Conservation (phyloP, 106 monocot genomes). For the Cymbidium sinense region DNA sequence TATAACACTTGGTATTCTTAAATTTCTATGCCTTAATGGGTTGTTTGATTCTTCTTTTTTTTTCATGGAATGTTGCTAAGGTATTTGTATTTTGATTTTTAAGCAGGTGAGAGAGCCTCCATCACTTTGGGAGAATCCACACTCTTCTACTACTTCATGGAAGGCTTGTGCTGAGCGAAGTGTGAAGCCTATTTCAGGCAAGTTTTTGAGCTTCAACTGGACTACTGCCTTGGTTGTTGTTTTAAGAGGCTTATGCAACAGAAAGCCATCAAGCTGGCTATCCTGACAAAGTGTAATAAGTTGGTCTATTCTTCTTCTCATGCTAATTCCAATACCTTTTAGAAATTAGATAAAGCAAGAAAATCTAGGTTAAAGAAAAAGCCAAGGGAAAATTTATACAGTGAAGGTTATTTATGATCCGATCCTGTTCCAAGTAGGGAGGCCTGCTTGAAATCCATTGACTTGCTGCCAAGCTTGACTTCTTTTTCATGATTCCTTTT, state of each 20-base stretch:
- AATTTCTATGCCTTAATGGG: not conserved
- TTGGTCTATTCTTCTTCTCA: not conserved
- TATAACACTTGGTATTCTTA: not conserved
- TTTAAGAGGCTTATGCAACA: not conserved
- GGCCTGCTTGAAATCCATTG: not conserved
- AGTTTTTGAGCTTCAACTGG: slow-evolving; percentile 2
- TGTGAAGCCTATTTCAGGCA: slow-evolving; percentile 61
- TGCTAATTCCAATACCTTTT: not conserved
- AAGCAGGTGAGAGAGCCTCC: slow-evolving; percentile 59
- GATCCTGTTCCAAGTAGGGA: too few species aligned
- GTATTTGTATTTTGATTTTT: slow-evolving; percentile 4
- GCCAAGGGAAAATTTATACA: not conserved
- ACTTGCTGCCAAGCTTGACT: not conserved
- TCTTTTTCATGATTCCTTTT: not conserved
- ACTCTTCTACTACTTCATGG: slow-evolving; percentile 80
- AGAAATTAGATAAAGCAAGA: too few species aligned
- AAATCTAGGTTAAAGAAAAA: not conserved
- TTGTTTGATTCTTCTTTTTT: slow-evolving; percentile 5
- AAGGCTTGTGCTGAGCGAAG: slow-evolving; percentile 85
- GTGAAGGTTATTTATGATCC: not conserved
- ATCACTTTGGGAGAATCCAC: slow-evolving; percentile 95
- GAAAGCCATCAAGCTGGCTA: not conserved
- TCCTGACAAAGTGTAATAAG: not conserved
- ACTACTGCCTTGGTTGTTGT: not conserved
- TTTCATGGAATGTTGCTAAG: not conserved